phyloP scores from a whole-genome alignment of 805 yeast species.

The Candida easanensis region DNA sequence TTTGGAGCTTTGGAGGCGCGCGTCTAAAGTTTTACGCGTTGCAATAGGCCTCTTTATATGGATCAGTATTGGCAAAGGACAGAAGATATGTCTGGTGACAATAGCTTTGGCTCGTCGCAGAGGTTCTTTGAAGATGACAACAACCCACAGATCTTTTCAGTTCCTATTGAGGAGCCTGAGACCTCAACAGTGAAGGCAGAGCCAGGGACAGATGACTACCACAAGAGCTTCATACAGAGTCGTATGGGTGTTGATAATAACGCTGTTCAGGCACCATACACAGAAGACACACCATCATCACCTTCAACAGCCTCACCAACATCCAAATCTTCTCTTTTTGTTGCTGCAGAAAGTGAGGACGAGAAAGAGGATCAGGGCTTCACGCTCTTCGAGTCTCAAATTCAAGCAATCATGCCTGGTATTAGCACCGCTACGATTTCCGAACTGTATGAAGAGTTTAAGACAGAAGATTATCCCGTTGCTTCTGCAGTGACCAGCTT shows the following conservation, averaged over 20 bases:
- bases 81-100: background rate
- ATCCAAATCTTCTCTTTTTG: constrained; percentile 12
- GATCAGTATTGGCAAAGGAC: too few species aligned
- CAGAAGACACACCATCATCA: constrained; percentile 1
- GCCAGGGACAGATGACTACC: constrained; percentile 2
- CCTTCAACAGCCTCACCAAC: background rate
- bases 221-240: constrained; percentile 2
- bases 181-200: background rate
- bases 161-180: background rate
- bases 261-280: background rate
- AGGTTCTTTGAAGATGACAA: constrained; percentile 8
- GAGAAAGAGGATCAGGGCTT: constrained; percentile 22
- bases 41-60: too few species aligned
- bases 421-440: constrained; percentile 24
- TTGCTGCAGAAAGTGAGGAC: constrained; percentile 16
- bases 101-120: background rate
- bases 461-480: constrained; percentile 28
- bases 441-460: constrained; percentile 29
- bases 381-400: constrained; percentile 29
- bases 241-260: background rate
- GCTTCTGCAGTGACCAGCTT: constrained; percentile 37
- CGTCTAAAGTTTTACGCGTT: too few species aligned
- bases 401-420: constrained; percentile 35
- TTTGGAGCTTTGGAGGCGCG: too few species aligned
- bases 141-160: background rate